Evolutionary conservation across 176 grass and related monocot genomes (phyloP), one percentile per base, ranked within the genome.

Genomic region (Themeda triandra): DNA sequence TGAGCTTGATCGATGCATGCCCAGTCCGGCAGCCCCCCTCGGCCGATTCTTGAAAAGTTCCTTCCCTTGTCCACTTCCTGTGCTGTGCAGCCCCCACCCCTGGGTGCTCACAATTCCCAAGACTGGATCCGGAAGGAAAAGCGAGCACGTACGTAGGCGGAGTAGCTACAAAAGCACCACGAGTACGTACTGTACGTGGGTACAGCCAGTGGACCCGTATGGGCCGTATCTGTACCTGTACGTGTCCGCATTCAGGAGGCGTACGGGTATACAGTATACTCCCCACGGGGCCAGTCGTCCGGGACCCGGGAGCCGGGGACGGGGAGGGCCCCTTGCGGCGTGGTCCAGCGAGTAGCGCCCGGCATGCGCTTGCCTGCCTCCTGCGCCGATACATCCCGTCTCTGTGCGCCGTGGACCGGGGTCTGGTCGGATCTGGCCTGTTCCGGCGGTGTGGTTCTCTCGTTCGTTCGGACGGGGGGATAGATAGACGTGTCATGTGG

Each of bases 371-470:
- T 33, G 81, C 56, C 58, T 39, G 79, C 82, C 87, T 27, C 66
- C 84, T 67, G 79, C 88, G 73, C 23, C 79, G 84, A 64, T 78
- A 73, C 69, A 78, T 69, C 44, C 44, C 82, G 88, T 40, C 88
- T 71, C 80, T 87, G 80, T 79, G 88, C 80, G 67, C 84, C 84
- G 88, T 90, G 88, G 84, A 90, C 88, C 84, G 88, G 80, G 80
- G 74, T 90, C 88, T 83, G 88, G 84, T 86, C 84, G 88, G 88
- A 90, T 87, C 88, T 83, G 84, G 88, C 79, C 59, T 35, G 3
- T 76, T 85, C 80, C 39, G 39, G 0, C 9, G 37, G 1, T 8
- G 39, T 11, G 44, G 13, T 32, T 80, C 85, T 17, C 14, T 24
- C 71, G 13, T 32, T 80, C 85, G n/a, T 21, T 24, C 71, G 63